A percentile compares a stretch with the other conserved stretches of the same genome.
Evolutionary conservation across 2,329 filamentous ascomycete genomes (phyloP).

Genomic region (Pestalotiopsis fici): DNA sequence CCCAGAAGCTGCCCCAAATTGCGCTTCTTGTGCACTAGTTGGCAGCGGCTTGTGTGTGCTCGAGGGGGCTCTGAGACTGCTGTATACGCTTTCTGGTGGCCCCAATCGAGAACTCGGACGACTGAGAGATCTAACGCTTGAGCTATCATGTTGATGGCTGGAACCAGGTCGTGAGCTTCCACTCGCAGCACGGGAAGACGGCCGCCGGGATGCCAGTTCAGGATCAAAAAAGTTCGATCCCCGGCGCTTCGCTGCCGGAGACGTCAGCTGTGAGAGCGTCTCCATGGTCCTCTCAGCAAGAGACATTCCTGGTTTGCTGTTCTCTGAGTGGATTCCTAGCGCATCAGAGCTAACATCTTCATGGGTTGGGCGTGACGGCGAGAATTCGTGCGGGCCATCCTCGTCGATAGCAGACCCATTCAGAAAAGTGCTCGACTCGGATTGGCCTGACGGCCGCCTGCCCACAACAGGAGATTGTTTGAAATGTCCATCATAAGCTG

Average conservation of each 20-base stretch:
- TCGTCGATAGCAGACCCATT: slow-evolving; percentile 14
- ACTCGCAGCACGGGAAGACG: slow-evolving; percentile 48
- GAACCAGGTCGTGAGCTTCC: slow-evolving; percentile 53
- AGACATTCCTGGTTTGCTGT: slow-evolving; percentile 47
- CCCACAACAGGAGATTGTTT: slow-evolving; percentile 20
- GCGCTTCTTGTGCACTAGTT: slow-evolving; percentile 45
- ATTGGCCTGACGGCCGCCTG: slow-evolving; percentile 24
- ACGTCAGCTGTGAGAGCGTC: slow-evolving; percentile 77
- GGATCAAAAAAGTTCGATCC: slow-evolving; percentile 73
- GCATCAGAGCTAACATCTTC: slow-evolving; percentile 25
- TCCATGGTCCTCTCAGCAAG: slow-evolving; percentile 85
- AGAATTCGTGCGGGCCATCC: slow-evolving; percentile 17
- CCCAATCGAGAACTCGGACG: slow-evolving; percentile 58
- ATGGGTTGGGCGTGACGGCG: slow-evolving; percentile 19
- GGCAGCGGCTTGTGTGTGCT: slow-evolving; percentile 45
- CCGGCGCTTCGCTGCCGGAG: slow-evolving; percentile 68
- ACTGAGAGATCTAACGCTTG: slow-evolving; percentile 51
- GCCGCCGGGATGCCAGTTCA: slow-evolving; percentile 57
- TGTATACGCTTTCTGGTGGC: slow-evolving; percentile 39
- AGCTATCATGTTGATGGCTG: slow-evolving; percentile 64
- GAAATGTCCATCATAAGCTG: slow-evolving; percentile 17
- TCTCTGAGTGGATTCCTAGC: slow-evolving; percentile 12
- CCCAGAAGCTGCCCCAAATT: slow-evolving; percentile 35
- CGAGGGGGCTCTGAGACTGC: slow-evolving; percentile 44
- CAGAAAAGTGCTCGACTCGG: slow-evolving; percentile 14